These are phyloP conservation scores for Zarea fungicola DNA, from an alignment of 2,329 filamentous ascomycete species.

Conservation along the genomic window DNA sequence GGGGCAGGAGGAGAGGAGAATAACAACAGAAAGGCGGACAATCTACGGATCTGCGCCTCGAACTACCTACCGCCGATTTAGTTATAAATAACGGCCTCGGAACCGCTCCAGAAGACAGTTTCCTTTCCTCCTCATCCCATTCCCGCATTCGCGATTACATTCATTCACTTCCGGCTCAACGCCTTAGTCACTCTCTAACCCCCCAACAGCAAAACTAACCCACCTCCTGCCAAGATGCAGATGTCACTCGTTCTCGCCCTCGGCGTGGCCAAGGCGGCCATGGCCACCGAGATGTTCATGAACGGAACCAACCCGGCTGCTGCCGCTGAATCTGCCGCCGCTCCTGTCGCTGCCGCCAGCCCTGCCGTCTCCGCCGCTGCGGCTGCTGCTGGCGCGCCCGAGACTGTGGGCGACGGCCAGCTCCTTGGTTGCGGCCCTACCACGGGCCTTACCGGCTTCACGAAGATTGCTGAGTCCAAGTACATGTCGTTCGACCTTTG, in stretches of 20 bases:
- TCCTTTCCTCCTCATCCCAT: slow-evolving; percentile 17
- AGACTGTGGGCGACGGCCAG: slow-evolving; percentile 7
- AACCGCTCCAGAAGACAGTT: slow-evolving; percentile 15
- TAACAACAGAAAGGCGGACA: neutral
- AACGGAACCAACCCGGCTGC: neutral
- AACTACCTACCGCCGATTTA: neutral
- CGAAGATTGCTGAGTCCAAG: slow-evolving; percentile 10
- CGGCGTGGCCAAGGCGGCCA: slow-evolving; percentile 26
- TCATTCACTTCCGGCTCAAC: slow-evolving; percentile 24
- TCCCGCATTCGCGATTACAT: slow-evolving; percentile 26
- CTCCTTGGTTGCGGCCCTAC: slow-evolving; percentile 25
- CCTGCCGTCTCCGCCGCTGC: neutral
- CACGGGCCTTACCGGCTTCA: slow-evolving; percentile 24
- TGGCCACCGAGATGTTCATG: slow-evolving; percentile 19
- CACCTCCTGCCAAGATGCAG: slow-evolving; percentile 23
- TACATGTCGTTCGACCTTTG: slow-evolving; percentile 23
- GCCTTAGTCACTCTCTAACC: slow-evolving; percentile 22
- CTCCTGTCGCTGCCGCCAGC: neutral
- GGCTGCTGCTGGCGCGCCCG: neutral
- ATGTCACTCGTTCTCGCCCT: slow-evolving; percentile 25
- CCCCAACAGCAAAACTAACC: neutral
- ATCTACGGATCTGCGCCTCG: neutral
- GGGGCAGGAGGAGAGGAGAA: neutral
- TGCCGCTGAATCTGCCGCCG: neutral
- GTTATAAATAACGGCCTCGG: slow-evolving; percentile 25